Evolutionary conservation across 495 filamentous ascomycete genomes (phyloP).

Genomic region (Geoglossum glabrum): DNA sequence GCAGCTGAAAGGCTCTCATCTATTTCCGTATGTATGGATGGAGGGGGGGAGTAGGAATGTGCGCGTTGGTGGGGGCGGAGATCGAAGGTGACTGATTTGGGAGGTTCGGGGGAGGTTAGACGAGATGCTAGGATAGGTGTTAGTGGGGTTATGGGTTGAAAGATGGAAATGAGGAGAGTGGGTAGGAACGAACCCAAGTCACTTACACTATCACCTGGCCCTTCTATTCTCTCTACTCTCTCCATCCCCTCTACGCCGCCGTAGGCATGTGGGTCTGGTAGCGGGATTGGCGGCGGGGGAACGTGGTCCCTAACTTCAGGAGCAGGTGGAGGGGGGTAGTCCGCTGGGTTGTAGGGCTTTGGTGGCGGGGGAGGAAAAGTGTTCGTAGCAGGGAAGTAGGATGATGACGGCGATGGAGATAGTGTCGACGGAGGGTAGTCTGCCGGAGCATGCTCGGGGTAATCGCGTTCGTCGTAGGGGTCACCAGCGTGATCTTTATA

Average conservation of each 20-base stretch:
- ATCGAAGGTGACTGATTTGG: neutral
- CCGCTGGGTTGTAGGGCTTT: constrained; percentile 23
- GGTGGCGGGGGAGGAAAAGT: constrained; percentile 24
- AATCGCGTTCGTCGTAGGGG: neutral
- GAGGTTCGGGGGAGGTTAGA: neutral
- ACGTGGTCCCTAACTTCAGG: neutral
- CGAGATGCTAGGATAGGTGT: too few relatives aligned
- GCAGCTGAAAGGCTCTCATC: too few relatives aligned
- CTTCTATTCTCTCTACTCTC: neutral
- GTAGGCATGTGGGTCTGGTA: neutral
- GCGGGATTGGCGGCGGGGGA: neutral
- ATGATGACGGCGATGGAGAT: constrained; percentile 8
- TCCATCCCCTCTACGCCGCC: neutral
- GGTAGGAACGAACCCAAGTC: neutral
- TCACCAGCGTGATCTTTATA: constrained; percentile 6
- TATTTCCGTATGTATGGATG: too few relatives aligned
- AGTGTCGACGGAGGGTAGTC: neutral
- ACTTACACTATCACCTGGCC: neutral
- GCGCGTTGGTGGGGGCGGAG: neutral
- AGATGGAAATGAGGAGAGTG: neutral
- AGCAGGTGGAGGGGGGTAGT: constrained; percentile 15
- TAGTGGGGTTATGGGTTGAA: neutral
- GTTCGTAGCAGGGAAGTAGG: constrained; percentile 21
- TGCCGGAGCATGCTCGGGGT: neutral
- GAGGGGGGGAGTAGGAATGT: neutral